Evolutionary conservation across 2,329 filamentous ascomycete species (phyloP).

Genomic region (Venturia carpophila): DNA sequence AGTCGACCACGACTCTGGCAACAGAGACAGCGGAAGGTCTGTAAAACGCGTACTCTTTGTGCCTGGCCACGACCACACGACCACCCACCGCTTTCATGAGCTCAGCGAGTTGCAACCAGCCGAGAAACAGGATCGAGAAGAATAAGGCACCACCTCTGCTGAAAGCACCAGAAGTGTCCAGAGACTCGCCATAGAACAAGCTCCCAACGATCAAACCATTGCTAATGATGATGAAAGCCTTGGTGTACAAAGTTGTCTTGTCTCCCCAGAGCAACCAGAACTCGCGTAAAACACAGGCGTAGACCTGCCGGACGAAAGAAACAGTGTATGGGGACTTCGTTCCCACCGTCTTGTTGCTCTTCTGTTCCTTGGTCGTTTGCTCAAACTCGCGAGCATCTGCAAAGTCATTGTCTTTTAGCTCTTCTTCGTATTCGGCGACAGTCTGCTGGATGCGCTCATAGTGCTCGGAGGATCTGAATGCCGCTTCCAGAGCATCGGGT

Average conservation of each 20-base stretch:
- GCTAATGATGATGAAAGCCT: slow-evolving; percentile 64
- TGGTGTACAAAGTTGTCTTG: slow-evolving; percentile 66
- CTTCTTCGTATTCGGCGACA: slow-evolving; percentile 52
- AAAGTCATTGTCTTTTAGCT: slow-evolving; percentile 49
- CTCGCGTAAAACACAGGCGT: slow-evolving; percentile 61
- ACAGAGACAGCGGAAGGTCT: slow-evolving; percentile 51
- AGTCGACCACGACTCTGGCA: slow-evolving; percentile 31
- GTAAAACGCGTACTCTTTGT: slow-evolving; percentile 62
- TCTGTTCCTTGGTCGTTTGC: slow-evolving; percentile 55
- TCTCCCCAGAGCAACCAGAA: slow-evolving; percentile 74
- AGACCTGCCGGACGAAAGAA: slow-evolving; percentile 63
- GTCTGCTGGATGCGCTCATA: slow-evolving; percentile 56
- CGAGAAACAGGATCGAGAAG: slow-evolving; percentile 59
- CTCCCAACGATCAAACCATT: slow-evolving; percentile 17
- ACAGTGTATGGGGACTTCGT: slow-evolving; percentile 71
- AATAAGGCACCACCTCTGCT: slow-evolving; percentile 55
- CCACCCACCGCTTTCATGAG: slow-evolving; percentile 69
- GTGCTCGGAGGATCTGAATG: slow-evolving; percentile 30
- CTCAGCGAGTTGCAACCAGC: slow-evolving; percentile 68
- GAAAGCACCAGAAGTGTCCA: slow-evolving; percentile 51
- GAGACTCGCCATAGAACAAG: slow-evolving; percentile 18
- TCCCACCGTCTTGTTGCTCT: slow-evolving; percentile 52
- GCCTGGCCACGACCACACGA: slow-evolving; percentile 59
- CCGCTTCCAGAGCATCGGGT: slow-evolving; percentile 43
- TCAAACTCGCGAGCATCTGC: slow-evolving; percentile 58